Evolutionary conservation across 2,329 filamentous ascomycete species (phyloP).

Genomic region (Claviceps sorghi): DNA sequence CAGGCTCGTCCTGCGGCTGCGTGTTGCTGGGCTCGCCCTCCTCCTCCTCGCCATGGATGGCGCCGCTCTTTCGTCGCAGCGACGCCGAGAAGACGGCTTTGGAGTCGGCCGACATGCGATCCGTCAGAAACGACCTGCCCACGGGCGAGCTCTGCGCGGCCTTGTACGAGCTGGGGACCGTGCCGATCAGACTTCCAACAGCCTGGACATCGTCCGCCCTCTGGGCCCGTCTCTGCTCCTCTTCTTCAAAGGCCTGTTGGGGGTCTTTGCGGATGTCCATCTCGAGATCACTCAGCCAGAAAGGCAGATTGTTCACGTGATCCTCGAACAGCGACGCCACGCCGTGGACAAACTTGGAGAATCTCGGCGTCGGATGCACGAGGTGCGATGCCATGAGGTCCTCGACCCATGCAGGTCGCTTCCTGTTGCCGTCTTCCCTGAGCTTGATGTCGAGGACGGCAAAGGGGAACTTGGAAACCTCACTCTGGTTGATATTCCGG

Average conservation of each 20-base stretch:
- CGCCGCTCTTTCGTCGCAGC: conserved; percentile 13
- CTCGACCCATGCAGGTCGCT: conserved; percentile 71
- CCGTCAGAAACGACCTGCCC: conserved; percentile 48
- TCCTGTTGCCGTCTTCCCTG: conserved; percentile 48
- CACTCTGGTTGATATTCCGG: conserved; percentile 71
- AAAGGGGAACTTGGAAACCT: conserved; percentile 81
- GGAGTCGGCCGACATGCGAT: conserved; percentile 35
- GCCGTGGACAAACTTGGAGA: conserved; percentile 95
- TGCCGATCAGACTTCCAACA: conserved; percentile 74
- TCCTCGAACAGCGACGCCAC: conserved; percentile 87
- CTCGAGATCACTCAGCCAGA: conserved; percentile 88
- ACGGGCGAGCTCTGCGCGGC: conserved; percentile 51
- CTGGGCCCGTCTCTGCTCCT: conserved; percentile 70
- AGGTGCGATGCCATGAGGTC: conserved; percentile 89
- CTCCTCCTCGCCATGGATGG: conserved; percentile 20
- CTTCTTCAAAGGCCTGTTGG: conserved; percentile 76
- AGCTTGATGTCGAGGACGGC: conserved; percentile 89
- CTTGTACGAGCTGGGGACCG: conserved; percentile 37
- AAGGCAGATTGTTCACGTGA: conserved; percentile 87
- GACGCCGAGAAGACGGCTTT: conserved; percentile 18
- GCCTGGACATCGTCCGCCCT: conserved; percentile 76
- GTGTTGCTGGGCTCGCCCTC: conserved; percentile 20
- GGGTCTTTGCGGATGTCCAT: conserved; percentile 90
- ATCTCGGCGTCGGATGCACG: conserved; percentile 74
- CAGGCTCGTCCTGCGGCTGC: conserved; percentile 19